phyloP scores from a whole-genome alignment of 2,329 filamentous ascomycete genomes.

The Alternaria brassicicola region DNA sequence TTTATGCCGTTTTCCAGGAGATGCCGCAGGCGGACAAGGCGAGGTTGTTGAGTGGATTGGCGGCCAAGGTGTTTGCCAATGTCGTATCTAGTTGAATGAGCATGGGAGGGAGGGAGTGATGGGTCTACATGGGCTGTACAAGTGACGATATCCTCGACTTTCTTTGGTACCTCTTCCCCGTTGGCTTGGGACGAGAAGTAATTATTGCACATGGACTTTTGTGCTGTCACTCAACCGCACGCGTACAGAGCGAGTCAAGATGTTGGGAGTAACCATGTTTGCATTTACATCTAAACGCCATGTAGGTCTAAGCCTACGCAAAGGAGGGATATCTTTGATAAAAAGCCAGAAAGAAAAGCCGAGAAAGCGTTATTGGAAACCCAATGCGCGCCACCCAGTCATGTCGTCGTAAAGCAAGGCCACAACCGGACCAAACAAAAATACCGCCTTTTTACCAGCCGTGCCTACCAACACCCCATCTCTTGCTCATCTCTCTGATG shows the following conservation, averaged over 20 bases:
- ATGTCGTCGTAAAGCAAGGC: background rate
- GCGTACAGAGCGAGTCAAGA: background rate
- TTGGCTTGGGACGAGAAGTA: background rate
- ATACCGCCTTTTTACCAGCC: background rate
- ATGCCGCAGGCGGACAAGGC: conserved; percentile 83
- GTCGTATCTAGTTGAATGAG: conserved; percentile 56
- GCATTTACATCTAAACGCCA: conserved; percentile 1
- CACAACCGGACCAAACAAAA: background rate
- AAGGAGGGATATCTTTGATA: conserved; percentile 14
- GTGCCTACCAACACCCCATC: background rate
- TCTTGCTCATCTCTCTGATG: background rate
- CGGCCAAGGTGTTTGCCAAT: conserved; percentile 83
- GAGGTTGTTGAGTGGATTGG: conserved; percentile 80
- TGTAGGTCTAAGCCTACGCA: background rate
- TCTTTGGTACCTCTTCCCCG: background rate
- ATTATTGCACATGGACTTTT: background rate
- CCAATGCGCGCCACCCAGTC: background rate
- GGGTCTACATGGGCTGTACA: conserved; percentile 3
- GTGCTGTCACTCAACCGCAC: background rate
- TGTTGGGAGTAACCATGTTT: background rate
- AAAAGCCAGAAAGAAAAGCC: conserved; percentile 1
- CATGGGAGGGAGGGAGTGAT: conserved; percentile 1
- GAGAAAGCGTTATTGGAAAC: background rate
- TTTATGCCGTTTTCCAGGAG: conserved; percentile 90
- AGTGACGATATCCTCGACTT: conserved; percentile 25